These are phyloP conservation scores for Pseudogymnoascus pannorum DNA, from an alignment of 2,329 filamentous ascomycete genomes.

Conservation along the genomic window DNA sequence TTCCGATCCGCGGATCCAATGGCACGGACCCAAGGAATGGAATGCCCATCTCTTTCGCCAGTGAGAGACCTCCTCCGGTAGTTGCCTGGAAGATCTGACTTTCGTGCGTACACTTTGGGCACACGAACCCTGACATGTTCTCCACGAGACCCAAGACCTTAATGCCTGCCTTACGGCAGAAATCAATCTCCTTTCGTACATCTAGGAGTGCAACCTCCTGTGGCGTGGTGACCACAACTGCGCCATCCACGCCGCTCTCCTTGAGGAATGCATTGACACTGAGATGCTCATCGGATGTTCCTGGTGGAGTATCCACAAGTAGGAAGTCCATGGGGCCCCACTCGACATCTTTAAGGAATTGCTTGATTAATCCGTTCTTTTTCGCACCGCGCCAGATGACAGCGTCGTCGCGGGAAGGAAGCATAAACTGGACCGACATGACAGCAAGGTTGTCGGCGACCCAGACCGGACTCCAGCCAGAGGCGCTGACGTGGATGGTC, in stretches of 20 bases:
- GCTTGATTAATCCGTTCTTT: constrained; percentile 97
- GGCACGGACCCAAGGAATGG: constrained; percentile 87
- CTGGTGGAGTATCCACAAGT: constrained; percentile 90
- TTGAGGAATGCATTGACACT: constrained; percentile 88
- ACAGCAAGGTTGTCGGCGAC: constrained; percentile 88
- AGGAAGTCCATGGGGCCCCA: constrained; percentile 95
- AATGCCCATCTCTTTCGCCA: constrained; percentile 81
- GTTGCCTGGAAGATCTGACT: constrained; percentile 85
- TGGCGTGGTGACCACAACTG: constrained; percentile 87
- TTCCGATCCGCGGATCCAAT: constrained; percentile 85
- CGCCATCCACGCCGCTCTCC: constrained; percentile 86
- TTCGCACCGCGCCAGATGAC: constrained; percentile 97
- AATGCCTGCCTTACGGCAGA: constrained; percentile 91
- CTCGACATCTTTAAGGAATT: constrained; percentile 94
- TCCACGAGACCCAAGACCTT: constrained; percentile 82
- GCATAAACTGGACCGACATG: constrained; percentile 98
- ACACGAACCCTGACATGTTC: constrained; percentile 98
- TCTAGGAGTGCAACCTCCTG: constrained; percentile 91
- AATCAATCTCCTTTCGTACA: constrained; percentile 95
- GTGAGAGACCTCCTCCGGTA: constrained; percentile 73
- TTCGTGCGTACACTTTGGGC: constrained; percentile 77
- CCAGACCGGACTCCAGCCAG: constrained; percentile 94
- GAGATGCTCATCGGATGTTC: constrained; percentile 91
- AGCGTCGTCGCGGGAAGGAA: constrained; percentile 86
- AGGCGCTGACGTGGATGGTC: constrained; percentile 82